phyloP scores from a whole-genome alignment of 352 stramenopile species.

The Globisporangium emineosum region DNA sequence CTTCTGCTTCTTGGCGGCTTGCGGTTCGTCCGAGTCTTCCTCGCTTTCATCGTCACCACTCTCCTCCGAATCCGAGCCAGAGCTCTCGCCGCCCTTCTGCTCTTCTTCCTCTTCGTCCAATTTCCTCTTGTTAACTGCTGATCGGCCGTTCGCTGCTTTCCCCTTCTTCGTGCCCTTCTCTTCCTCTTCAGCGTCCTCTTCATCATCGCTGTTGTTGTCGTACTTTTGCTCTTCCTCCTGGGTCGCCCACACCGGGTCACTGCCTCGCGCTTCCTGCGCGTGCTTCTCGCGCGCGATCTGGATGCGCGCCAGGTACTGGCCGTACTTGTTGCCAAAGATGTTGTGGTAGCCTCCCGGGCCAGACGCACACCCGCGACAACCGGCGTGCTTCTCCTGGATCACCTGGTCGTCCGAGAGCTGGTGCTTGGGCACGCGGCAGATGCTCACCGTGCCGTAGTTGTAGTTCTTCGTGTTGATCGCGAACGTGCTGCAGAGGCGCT shows the following conservation, averaged over 20 bases:
- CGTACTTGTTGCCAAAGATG: slow-evolving; percentile 99
- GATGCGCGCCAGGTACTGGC: slow-evolving; percentile 96
- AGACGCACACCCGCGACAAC: slow-evolving; percentile 96
- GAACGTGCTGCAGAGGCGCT: slow-evolving; percentile 97
- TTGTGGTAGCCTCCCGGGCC: slow-evolving; percentile 92
- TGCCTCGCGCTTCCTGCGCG: slow-evolving; percentile 21
- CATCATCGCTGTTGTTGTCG: slow-evolving; percentile 36
- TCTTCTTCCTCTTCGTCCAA: slow-evolving; percentile 25
- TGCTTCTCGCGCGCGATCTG: slow-evolving; percentile 91
- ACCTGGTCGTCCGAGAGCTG: slow-evolving; percentile 90
- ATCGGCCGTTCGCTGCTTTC: slow-evolving; percentile 20
- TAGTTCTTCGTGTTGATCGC: slow-evolving; percentile 99
- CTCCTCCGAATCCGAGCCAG: slow-evolving; percentile 17
- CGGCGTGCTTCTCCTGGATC: slow-evolving; percentile 93
- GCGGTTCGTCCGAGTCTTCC: slow-evolving; percentile 14
- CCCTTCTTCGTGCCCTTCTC: slow-evolving; percentile 24
- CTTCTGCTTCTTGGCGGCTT: slow-evolving; percentile 26
- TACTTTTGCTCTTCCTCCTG: slow-evolving; percentile 66
- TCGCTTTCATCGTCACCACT: slow-evolving; percentile 7
- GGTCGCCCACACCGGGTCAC: slow-evolving; percentile 46
- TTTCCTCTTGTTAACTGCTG: slow-evolving; percentile 16
- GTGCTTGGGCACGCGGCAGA: slow-evolving; percentile 96
- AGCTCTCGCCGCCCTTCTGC: slow-evolving; percentile 20
- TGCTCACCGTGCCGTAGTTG: slow-evolving; percentile 98
- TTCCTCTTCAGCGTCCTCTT: slow-evolving; percentile 29